Conservation (phyloP, 1,284 basidiomycete genomes). For the Neonothopanus nambi region DNA sequence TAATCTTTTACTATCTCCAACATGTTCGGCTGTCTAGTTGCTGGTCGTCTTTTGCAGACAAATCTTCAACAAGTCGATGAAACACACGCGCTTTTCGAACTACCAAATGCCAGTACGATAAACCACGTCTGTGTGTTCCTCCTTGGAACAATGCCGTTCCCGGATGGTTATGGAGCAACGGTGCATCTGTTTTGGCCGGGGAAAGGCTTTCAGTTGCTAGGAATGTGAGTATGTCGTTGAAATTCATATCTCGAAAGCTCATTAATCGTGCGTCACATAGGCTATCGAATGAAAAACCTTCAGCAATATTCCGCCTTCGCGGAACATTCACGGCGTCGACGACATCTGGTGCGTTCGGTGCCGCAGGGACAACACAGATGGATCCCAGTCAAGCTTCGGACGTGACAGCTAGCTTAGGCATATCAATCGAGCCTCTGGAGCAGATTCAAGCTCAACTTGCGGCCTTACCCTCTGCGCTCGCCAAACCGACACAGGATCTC, state of each 20-base stretch:
- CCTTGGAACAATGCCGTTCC: slow-evolving; percentile 84
- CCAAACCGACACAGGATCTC: slow-evolving; percentile 24
- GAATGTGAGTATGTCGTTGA: slow-evolving; percentile 66
- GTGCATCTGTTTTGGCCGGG: slow-evolving; percentile 92
- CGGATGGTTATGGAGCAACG: slow-evolving; percentile 85
- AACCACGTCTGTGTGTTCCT: slow-evolving; percentile 92
- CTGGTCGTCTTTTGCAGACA: slow-evolving; percentile 75
- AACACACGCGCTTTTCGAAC: slow-evolving; percentile 82
- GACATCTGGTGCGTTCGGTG: slow-evolving; percentile 56
- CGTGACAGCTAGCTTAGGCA: slow-evolving; percentile 70
- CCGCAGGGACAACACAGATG: slow-evolving; percentile 28
- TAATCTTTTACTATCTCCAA: neutral
- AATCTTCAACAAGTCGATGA: slow-evolving; percentile 79
- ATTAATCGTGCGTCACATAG: slow-evolving; percentile 42
- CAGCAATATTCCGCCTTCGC: slow-evolving; percentile 86
- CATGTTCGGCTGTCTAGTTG: slow-evolving; percentile 78
- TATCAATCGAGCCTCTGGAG: slow-evolving; percentile 67
- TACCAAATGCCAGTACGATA: slow-evolving; percentile 75
- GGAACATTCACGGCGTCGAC: slow-evolving; percentile 59
- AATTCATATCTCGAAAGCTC: too few relatives aligned
- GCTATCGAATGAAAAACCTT: slow-evolving; percentile 90
- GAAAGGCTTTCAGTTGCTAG: slow-evolving; percentile 84
- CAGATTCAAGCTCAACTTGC: slow-evolving; percentile 57
- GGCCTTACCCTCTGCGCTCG: slow-evolving; percentile 40
- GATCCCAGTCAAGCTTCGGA: slow-evolving; percentile 31